Conservation (phyloP, 192 early-diverging fungal species). For the Dimargaris xerosporica region DNA sequence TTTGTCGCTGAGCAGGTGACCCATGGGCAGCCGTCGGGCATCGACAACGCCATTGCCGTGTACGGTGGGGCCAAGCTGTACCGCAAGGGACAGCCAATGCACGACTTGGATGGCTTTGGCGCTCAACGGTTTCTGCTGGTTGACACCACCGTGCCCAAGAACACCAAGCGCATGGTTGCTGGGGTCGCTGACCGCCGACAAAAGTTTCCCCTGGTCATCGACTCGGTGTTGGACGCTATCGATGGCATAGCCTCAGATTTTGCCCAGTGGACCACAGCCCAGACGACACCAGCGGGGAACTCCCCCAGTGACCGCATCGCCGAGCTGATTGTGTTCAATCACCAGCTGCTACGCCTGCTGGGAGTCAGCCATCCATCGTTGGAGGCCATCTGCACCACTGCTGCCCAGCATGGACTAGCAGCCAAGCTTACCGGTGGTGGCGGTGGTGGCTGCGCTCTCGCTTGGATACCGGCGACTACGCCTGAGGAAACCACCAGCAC, state of each 20-base stretch:
- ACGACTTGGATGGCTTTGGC: slow-evolving; percentile 33
- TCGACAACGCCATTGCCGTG: slow-evolving; percentile 84
- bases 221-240: slow-evolving; percentile 53
- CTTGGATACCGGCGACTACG: slow-evolving; percentile 37
- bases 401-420: slow-evolving; percentile 37
- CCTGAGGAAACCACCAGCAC: background rate
- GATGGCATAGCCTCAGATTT: slow-evolving; percentile 35
- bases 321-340: slow-evolving; percentile 70
- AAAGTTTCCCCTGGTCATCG: slow-evolving; percentile 36
- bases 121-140: slow-evolving; percentile 68
- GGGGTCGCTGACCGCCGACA: slow-evolving; percentile 46
- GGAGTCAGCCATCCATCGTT: slow-evolving; percentile 74
- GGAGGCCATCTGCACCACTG: slow-evolving; percentile 59
- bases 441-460: slow-evolving; percentile 91
- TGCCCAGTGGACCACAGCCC: slow-evolving; percentile 12
- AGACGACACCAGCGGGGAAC: slow-evolving; percentile 10
- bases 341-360: slow-evolving; percentile 54
- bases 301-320: slow-evolving; percentile 1
- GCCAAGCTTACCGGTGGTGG: slow-evolving; percentile 94
- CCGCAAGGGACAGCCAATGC: slow-evolving; percentile 37
- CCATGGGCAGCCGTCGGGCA: slow-evolving; percentile 87
- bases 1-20: slow-evolving; percentile 86
- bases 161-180: slow-evolving; percentile 74
- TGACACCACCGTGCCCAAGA: slow-evolving; percentile 77
- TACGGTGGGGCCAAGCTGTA: slow-evolving; percentile 73